phyloP scores from a whole-genome alignment of 495 filamentous ascomycete species.

The Evernia prunastri region DNA sequence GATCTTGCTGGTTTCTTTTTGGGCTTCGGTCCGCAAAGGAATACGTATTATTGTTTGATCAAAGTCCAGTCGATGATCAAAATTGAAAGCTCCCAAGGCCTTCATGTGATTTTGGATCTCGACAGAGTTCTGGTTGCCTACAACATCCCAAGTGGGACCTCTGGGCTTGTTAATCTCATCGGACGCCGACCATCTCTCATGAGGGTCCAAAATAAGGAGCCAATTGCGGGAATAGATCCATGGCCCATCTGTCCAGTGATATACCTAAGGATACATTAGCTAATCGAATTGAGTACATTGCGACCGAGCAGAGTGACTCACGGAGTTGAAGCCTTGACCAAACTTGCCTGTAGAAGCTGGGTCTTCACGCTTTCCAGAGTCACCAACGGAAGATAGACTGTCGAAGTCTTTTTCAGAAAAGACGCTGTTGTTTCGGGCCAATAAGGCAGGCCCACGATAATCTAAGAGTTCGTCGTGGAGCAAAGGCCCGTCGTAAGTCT shows the following conservation, averaged over 20 bases:
- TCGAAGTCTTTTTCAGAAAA: constrained; percentile 35
- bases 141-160: constrained; percentile 37
- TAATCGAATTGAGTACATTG: neutral
- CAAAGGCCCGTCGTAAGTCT: constrained; percentile 23
- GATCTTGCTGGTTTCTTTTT: constrained; percentile 32
- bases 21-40: constrained; percentile 34
- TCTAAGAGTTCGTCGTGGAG: constrained; percentile 30
- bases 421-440: constrained; percentile 37
- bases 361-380: constrained; percentile 34
- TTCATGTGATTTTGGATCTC: constrained; percentile 37
- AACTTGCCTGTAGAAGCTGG: constrained; percentile 37
- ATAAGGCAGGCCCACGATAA: constrained; percentile 38
- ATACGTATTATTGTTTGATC: constrained; percentile 40
- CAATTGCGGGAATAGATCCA: constrained; percentile 35
- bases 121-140: constrained; percentile 23
- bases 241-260: constrained; percentile 42
- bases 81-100: constrained; percentile 29
- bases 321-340: constrained; percentile 39
- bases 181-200: constrained; percentile 34
- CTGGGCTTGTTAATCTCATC: constrained; percentile 25
- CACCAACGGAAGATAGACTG: constrained; percentile 34
- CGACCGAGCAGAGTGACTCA: constrained; percentile 8
- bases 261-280: constrained; percentile 30
- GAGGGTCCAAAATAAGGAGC: constrained; percentile 39
- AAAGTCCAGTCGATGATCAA: constrained; percentile 17